These are phyloP conservation scores for Clavispora phyllophila DNA, from an alignment of 805 yeast genomes.

Conservation along the genomic window DNA sequence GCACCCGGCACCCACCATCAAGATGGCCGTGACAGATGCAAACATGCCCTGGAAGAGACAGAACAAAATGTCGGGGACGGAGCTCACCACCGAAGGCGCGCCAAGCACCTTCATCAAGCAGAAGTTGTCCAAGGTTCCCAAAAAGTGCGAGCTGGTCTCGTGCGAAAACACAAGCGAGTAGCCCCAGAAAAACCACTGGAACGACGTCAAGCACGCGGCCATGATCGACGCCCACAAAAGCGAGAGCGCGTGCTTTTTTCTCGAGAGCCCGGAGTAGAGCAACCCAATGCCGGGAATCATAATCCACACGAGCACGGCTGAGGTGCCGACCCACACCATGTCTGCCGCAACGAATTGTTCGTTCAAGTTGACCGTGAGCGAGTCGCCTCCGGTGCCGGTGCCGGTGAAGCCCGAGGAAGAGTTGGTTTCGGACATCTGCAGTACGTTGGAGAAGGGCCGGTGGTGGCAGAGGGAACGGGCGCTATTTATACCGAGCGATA, in stretches of 20 bases:
- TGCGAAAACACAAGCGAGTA: constrained; percentile 79
- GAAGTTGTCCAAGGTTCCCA: constrained; percentile 80
- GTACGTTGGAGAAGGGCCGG: not conserved
- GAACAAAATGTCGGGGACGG: constrained; percentile 88
- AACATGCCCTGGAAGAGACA: constrained; percentile 96
- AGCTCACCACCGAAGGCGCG: constrained; percentile 58
- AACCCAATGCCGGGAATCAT: constrained; percentile 97
- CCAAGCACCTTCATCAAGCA: constrained; percentile 79
- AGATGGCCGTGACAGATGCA: constrained; percentile 86
- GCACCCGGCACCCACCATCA: constrained; percentile 97
- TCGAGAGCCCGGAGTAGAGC: constrained; percentile 85
- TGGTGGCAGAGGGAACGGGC: not conserved
- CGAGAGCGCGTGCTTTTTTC: constrained; percentile 94
- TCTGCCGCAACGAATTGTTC: constrained; percentile 65
- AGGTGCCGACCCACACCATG: constrained; percentile 79
- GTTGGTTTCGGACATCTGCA: constrained; percentile 1
- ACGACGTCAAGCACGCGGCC: constrained; percentile 75
- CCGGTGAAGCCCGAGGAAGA: constrained; percentile 35
- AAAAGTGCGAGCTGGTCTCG: constrained; percentile 53
- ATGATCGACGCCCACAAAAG: constrained; percentile 90
- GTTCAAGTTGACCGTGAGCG: constrained; percentile 68
- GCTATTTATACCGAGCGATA: not conserved
- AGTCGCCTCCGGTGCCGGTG: constrained; percentile 75
- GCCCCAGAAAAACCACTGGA: constrained; percentile 93
- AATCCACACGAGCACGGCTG: constrained; percentile 84